Percentiles rank a stretch among this genome's conserved stretches.
Evolutionary conservation across 169 alveolate genomes (phyloP).

Genomic region (Cryptosporidium tyzzeri): DNA sequence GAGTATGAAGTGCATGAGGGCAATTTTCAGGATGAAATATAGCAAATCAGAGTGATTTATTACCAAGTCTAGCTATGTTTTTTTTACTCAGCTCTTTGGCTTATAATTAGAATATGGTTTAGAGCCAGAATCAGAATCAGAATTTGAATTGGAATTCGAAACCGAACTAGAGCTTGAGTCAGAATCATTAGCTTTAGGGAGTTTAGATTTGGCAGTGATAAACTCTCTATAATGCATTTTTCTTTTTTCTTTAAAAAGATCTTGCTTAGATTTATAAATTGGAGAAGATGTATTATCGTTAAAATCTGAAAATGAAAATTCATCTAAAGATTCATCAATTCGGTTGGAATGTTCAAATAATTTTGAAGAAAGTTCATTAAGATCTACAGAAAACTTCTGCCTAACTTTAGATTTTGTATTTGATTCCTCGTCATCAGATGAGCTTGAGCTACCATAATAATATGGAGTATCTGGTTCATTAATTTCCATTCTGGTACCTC

Average conservation of each 20-base stretch:
- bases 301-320: background rate
- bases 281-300: conserved; percentile 25
- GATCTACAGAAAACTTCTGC: conserved; percentile 9
- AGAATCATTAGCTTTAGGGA: background rate
- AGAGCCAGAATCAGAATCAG: background rate
- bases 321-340: background rate
- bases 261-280: background rate
- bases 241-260: conserved; percentile 32
- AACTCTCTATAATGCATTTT: conserved; percentile 48
- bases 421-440: conserved; percentile 40
- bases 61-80: background rate
- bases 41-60: background rate
- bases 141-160: background rate
- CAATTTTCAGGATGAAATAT: background rate
- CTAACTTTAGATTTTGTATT: background rate
- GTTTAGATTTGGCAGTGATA: conserved; percentile 32
- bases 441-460: conserved; percentile 33
- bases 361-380: conserved; percentile 56
- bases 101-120: background rate
- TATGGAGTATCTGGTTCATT: conserved; percentile 69
- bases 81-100: background rate
- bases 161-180: background rate
- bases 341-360: conserved; percentile 22
- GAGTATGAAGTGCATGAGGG: conserved; percentile 5
- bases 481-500: conserved; percentile 72